Evolutionary conservation across 768 basidiomycete genomes (phyloP), one percentile per base, ranked within the genome.

Genomic region (Sutorius australiensis): DNA sequence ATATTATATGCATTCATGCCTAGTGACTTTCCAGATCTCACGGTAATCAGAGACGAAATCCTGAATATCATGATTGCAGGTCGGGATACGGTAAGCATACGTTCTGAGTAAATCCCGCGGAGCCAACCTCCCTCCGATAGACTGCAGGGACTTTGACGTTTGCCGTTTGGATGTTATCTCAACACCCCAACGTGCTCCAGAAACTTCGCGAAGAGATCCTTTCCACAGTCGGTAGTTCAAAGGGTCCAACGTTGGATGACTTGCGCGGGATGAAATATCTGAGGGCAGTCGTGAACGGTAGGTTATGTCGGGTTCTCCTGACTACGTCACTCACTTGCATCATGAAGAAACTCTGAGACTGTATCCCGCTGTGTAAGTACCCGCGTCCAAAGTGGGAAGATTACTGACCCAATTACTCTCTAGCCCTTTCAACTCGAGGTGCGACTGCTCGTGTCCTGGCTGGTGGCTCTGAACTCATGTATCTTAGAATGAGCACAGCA

Each of bases 251-350:
- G 2, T 59, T 59, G 27, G 64, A 68, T 6, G 66, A 72, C 41
- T 54, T 72, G n/a, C 62, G 62, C 5, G 62, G 62, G 10, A 72
- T 77, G 72, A 75, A 71, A 36, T 77, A 75, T 54, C 32, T 76
- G 47, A 65, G 61, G 33, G 75, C 75, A 16, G 67, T 77, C 17
- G 70, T 76, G 21, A 70, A 68, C 19, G 67, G 67, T 68, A 51
- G n/a, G 61, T 48, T 7, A 7, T 13, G 13, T 9, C 38, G 13
- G 46, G 40, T 38, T 11, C 14, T 31, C 12, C 27, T 16, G 32
- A 14, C 16, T 52, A 24, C 32, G 38, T 32, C 36, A 21, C 53
- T 32, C 21, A 43, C 45, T 44, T 28, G 50, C n/a, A 51, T 32
- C 51, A 31, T 47, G 49, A 55, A 64, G 74, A 58, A 61, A 69